phyloP scores from a whole-genome alignment of 352 stramenopile species.

The Pythium phragmitis region DNA sequence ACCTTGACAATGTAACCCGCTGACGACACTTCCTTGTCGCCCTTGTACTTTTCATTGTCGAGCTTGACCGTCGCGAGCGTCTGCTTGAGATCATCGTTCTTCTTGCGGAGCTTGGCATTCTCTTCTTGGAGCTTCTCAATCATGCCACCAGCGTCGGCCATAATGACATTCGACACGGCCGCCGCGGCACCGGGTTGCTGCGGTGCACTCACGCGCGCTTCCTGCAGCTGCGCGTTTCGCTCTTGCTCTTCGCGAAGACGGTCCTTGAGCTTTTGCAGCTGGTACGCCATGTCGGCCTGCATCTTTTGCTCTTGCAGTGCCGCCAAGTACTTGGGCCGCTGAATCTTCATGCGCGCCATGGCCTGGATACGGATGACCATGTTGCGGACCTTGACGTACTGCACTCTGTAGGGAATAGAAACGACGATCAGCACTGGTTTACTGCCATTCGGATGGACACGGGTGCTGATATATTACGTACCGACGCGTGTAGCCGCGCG shows the following conservation, averaged over 20 bases:
- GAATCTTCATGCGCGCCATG: constrained; percentile 81
- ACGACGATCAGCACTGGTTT: background rate
- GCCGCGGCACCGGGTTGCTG: constrained; percentile 20
- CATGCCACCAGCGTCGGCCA: constrained; percentile 80
- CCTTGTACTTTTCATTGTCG: constrained; percentile 74
- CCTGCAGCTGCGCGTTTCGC: constrained; percentile 61
- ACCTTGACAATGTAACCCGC: constrained; percentile 75
- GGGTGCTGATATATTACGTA: constrained; percentile 6
- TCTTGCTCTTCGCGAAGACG: constrained; percentile 79
- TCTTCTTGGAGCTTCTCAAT: constrained; percentile 81
- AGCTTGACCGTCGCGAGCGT: constrained; percentile 58
- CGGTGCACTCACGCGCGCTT: constrained; percentile 41
- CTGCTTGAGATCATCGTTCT: constrained; percentile 75
- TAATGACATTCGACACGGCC: constrained; percentile 62
- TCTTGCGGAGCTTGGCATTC: constrained; percentile 74
- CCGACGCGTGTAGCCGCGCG: constrained; percentile 69
- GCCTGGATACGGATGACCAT: constrained; percentile 80
- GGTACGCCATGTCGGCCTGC: constrained; percentile 84
- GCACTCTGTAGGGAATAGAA: constrained; percentile 22
- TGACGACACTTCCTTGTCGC: constrained; percentile 75
- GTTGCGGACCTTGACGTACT: constrained; percentile 61
- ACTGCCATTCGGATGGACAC: too few species aligned
- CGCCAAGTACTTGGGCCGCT: constrained; percentile 80
- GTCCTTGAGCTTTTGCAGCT: constrained; percentile 74
- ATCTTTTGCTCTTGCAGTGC: constrained; percentile 76